Base-by-base conservation (phyloP, 2,329 filamentous ascomycete species). In the Penicillium decumbens region DNA sequence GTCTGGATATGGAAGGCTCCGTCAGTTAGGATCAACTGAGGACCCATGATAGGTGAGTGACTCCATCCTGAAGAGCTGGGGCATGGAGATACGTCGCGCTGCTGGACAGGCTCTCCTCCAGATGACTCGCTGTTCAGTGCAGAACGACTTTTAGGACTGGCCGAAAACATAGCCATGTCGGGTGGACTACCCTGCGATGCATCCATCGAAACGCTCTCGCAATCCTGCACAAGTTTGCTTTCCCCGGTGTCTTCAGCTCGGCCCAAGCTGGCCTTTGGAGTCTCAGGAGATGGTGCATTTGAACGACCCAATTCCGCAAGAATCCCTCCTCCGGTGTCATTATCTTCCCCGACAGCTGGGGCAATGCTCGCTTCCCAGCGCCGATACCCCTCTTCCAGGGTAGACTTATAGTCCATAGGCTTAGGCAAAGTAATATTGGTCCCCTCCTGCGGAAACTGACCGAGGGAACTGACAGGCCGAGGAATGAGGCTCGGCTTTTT, bases 1-100 rank as follows among this genome's bases (percentile, higher is more conserved):
- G 50, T 58, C 35, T 45, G 49, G 3, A 67, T 12, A 13, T 51
- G 45, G 25, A 67, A 47, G 7, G 59, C 50, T 3, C 49, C 55
- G 15, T 61, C 47, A 6, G 48, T 8, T 12, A 62, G 9, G 12
- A 52, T 29, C 3, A 66, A 40, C 12, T 47, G 40, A 35, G 54
- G 40, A 20, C 42, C 33, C 9, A 18, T 20, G 8, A 5, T 12
- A 4, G 18, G 9, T 37, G 33, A 5, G 12, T 37, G 15, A 12
- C 18, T 23, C 8, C 15, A 20, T 20, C 8, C 18, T 20, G 33
- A 10, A 23, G 4, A 37, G 15, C 8, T 18, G 15, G 8, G 15
- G 2, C 9, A 8, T 35, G 15, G 3, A 8, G 32, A 15, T 10
- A 35, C 0, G 32, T 35, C 32, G 7, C 15, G 15, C n/a, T 18